Base-by-base conservation (phyloP, 768 basidiomycete genomes). In the Xerocomellus dryophilus region DNA sequence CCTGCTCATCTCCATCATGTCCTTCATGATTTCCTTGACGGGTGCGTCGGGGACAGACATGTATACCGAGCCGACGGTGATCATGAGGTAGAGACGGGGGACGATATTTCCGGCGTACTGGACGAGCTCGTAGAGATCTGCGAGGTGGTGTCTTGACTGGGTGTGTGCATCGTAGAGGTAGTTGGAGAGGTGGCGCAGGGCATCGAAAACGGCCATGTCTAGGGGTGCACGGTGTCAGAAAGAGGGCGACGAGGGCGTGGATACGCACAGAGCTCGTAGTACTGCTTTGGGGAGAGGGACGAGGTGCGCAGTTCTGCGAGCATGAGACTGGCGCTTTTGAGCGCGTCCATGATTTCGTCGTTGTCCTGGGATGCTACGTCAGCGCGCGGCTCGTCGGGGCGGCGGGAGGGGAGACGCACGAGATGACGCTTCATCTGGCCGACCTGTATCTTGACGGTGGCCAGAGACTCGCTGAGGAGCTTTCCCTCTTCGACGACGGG, bases 1-100 rank as follows among this genome's bases (percentile, higher is more conserved):
- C 18, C 94, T 79, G 34, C 93, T 93, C 97, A 98, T 98, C 72
- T 99, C 97, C 89, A 99, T 89, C 96, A 98, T 98, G 72, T 99
- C 97, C 79, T 97, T 98, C 96, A 98, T 99, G 58, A 99, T 93
- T 75, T 99, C 96, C 78, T 94, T 97, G 51, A 98, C 86, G 5
- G 96, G 96, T 10, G 96, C 95, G 54, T 97, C 96, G 3, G 93
- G 85, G 47, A 98, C 86, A 27, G 93, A 94, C 97, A 99, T 98
- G 79, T 98, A 99, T 34, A 98, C 95, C 1, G 96, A 92, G 59
- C 97, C 97, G 57, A 99, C 96, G 36, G 97, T 98, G 64, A 98
- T 97, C 97, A 99, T 98, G 65, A 98, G 90, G 74, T 98, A 93
- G 34, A 92, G 78, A 17, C 93, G 85, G 23, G 93, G 93, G 45